Evolutionary conservation across 2,329 filamentous ascomycete genomes (phyloP), one percentile per base, ranked within the genome.

Genomic region (Biscogniauxia sp.): DNA sequence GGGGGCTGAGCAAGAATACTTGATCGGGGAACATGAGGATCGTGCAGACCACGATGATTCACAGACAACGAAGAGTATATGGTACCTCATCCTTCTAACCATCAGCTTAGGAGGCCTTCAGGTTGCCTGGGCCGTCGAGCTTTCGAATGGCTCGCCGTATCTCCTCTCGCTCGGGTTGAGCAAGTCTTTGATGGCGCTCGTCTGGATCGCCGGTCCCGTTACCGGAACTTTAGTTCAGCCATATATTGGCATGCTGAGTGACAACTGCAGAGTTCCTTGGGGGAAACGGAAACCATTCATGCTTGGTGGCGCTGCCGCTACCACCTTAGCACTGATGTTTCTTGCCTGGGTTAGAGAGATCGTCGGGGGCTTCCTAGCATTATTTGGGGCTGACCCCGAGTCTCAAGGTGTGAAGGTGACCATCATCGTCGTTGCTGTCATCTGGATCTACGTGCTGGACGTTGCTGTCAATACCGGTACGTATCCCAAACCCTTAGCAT

Each of bases 121-220:
- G 77, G 90, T 98, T 68, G 93, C 94, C 26, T 98, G 94, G 94
- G 93, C 93, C 1, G 93, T 97, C 51, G 94, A 98, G 76, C 82
- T 97, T 51, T 96, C 93, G 57, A 94, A 96, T 79, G 93, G 93
- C 68, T 97, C 94, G 57, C 91, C 91, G 5, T 95, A 90, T 71
- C 79, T 95, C 50, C 79, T 94, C 50, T 93, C 91, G 0, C 84
- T 95, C 28, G 91, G 91, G 11, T 82, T 95, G 75, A 92, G 88
- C 82, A 93, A 94, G 78, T 89, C 90, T 45, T 77, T 93, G 51
- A 89, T 94, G 81, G 90, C 91, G 19, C 81, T 93, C 65, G 91
- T 94, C 41, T 95, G 91, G 91, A 91, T 93, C 65, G 90, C 90
- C 13, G 91, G 91, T 0, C 91, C 91, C 19, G 78, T 95, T 62